Conservation (phyloP, 2,329 filamentous ascomycete species). For the Curvularia hawaiiensis region DNA sequence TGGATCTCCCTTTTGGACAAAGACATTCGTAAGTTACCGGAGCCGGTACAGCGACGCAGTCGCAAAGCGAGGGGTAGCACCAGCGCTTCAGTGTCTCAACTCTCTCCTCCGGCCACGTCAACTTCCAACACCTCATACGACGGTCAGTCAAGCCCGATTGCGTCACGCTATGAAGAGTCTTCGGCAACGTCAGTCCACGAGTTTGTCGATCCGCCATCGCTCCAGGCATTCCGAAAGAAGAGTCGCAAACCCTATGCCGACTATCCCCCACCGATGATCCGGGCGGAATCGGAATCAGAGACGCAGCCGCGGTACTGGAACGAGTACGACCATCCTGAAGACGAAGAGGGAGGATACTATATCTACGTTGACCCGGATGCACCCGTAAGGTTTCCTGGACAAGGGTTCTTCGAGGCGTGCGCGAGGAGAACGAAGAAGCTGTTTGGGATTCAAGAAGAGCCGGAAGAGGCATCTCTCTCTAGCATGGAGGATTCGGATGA, state of each 20-base stretch:
- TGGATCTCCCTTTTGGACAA: conserved; percentile 55
- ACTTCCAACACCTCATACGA: conserved; percentile 48
- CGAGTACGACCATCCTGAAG: conserved; percentile 82
- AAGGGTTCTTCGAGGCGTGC: conserved; percentile 61
- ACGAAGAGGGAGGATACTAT: conserved; percentile 66
- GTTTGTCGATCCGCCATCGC: conserved; percentile 46
- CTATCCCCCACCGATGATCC: conserved; percentile 26
- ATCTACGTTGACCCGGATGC: conserved; percentile 77
- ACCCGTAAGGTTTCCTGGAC: conserved; percentile 64
- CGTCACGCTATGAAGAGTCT: conserved; percentile 38
- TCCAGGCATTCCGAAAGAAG: conserved; percentile 53
- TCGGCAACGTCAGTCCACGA: conserved; percentile 44
- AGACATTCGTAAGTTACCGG: conserved; percentile 60
- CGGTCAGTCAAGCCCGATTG: conserved; percentile 40
- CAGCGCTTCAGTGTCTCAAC: conserved; percentile 27
- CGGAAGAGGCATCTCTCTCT: conserved; percentile 32
- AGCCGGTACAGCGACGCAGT: conserved; percentile 37
- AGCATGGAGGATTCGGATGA: conserved; percentile 55
- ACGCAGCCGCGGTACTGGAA: conserved; percentile 70
- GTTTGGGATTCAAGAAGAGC: conserved; percentile 28
- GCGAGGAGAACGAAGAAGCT: conserved; percentile 31
- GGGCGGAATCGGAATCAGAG: conserved; percentile 26
- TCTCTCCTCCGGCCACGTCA: conserved; percentile 42
- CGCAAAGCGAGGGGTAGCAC: conserved; percentile 33
- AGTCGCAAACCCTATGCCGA: conserved; percentile 40